Base-by-base conservation (phyloP, 2,329 filamentous ascomycete species). In the Colletotrichum sp. region DNA sequence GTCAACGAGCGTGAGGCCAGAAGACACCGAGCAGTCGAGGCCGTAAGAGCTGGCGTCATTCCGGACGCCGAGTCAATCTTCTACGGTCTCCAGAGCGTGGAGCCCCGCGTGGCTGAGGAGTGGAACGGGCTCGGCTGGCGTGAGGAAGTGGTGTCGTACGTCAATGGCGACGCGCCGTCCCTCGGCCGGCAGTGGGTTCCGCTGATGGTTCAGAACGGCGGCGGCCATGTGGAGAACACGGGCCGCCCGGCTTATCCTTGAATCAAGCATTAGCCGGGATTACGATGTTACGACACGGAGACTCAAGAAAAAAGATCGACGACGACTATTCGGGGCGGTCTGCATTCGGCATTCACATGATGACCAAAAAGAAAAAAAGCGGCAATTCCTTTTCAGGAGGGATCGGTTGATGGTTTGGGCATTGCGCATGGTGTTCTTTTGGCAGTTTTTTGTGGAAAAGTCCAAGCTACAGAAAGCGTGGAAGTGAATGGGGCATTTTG, bases 1-100 rank as follows among this genome's bases (percentile, higher is more conserved):
- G 85, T 93, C 2, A 82, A 85, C 4, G 92, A 92, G 81, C 89
- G 92, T 21, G 92, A 94, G 83, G 84, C 84, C 13, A 87, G 90
- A 67, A 90, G 92, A 15, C 80, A 83, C n/a, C 85, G 84, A 12
- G 85, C 84, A 2, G 77, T 91, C 6, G 86, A 88, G 6, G 85
- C 85, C 4, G 82, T 89, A n/a, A 80, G 82, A 57, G 78, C 79
- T 5, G 85, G 84, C 5, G 78, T 78, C 34, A 81, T 88, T 5
- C 78, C 84, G 4, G 82, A 84, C 5, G 82, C 83, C 34, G 82
- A 82, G 15, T 77, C 80, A 8, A 84, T 89, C 36, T 81, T 77
- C 71, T 83, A 77, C 71, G 85, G 79, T 73, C 86, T 85, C 16
- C 84, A 80, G 70, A 86, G 79, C 76, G 84, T 82, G 38, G 85